Percentiles rank a stretch among this genome's conserved stretches.
Evolutionary conservation across 768 basidiomycete species (phyloP).

Genomic region (Punctularia strigosozonata): DNA sequence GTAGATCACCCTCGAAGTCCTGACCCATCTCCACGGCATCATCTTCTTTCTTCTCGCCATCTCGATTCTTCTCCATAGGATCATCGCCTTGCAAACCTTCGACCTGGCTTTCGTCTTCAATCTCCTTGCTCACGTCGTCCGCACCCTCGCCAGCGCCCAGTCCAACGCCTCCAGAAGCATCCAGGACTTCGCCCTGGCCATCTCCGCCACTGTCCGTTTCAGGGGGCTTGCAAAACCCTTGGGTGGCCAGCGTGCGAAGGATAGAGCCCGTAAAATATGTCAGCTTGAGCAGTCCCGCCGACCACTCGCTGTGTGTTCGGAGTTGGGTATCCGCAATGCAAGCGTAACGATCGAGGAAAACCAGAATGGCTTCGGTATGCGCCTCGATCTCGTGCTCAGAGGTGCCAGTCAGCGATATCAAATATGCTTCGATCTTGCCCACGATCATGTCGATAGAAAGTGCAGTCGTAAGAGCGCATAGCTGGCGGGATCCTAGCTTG

Average conservation of each 20-base stretch:
- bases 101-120: conserved; percentile 93
- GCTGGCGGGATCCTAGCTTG: too few relatives aligned
- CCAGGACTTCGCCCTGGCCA: conserved; percentile 27
- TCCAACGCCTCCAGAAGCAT: conserved; percentile 61
- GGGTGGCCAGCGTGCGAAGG: conserved; percentile 57
- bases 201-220: conserved; percentile 49
- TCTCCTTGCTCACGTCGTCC: conserved; percentile 87
- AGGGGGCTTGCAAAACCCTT: conserved; percentile 90
- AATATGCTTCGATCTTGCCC: conserved; percentile 25
- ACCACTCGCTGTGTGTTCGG: conserved; percentile 47
- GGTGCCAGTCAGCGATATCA: conserved; percentile 26
- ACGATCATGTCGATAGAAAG: conserved; percentile 35
- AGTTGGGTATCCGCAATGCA: conserved; percentile 47
- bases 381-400: conserved; percentile 20
- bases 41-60: conserved; percentile 40
- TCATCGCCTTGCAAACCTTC: conserved; percentile 79
- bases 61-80: too few relatives aligned
- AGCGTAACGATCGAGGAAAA: conserved; percentile 64
- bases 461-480: conserved; percentile 34
- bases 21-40: conserved; percentile 87
- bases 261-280: conserved; percentile 66
- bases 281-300: conserved; percentile 75
- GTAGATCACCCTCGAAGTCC: conserved; percentile 79
- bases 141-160: conserved; percentile 79
- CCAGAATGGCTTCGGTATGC: conserved; percentile 39